Base-by-base conservation (phyloP, 2,329 filamentous ascomycete species). In the Colletotrichum sp. region DNA sequence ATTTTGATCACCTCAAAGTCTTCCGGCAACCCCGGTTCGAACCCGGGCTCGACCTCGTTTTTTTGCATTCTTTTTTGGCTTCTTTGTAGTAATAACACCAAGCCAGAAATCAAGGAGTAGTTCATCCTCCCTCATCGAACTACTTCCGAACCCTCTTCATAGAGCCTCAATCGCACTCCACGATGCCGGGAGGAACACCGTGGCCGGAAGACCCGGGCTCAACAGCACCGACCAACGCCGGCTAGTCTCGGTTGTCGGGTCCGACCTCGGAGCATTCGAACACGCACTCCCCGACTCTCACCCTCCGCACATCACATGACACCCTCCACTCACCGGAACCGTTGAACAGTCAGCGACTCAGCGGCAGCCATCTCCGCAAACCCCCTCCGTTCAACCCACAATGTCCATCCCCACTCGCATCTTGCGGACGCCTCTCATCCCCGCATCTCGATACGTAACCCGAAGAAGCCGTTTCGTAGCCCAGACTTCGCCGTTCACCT, bases 21-120 rank as follows among this genome's bases (percentile, higher is more conserved):
- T 75, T 75, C 73, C 56, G 73, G 73, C n/a, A 73, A 75, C 73
- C 73, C 73, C 73, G 73, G 73, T 75, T 75, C 73, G 73, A 75
- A 48, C 73, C 73, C 73, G 73, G 73, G 73, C 65, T 68, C 73
- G 73, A 75, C 73, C 73, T 75, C 2, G 7, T 5, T 58, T 32
- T 30, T 16, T 28, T 60, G 13, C 22, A 3, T 43, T 55, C 10
- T 48, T 48, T 22, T 22, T 48, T 36, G 6, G 28, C 28, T 16
- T 36, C 28, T 3, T 28, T 28, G 2, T 28, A 8, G 2, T 36
- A 0, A 22, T 3, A 6, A 22, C n/a, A 13, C n/a, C 10, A 48
- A 0, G n/a, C 18, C 5, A 48, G 6, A 0, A 12, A 3, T 4
- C 43, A 0, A 13, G 4, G n/a, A 48, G 18, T 0, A 48, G 4